Percentiles rank a stretch among this genome's conserved stretches.
These are phyloP conservation scores for Talaromyces sp. DNA, from an alignment of 2,329 filamentous ascomycete species.

Conservation along the genomic window DNA sequence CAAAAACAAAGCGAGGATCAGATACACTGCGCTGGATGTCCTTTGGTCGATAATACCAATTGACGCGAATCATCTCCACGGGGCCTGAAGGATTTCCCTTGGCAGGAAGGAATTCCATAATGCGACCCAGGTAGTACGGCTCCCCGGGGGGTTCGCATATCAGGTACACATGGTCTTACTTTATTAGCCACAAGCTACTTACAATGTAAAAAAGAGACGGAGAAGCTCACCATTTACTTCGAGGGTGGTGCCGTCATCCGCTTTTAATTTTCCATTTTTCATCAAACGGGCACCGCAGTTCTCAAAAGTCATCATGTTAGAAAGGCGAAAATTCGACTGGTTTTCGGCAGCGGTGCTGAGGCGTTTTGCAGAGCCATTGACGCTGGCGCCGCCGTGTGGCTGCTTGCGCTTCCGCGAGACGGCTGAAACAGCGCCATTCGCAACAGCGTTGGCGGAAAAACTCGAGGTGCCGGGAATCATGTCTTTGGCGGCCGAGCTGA, in stretches of 20 bases:
- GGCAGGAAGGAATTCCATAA: constrained; percentile 94
- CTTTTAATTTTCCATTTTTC: constrained; percentile 72
- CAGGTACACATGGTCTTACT: constrained; percentile 79
- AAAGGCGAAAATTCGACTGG: constrained; percentile 46
- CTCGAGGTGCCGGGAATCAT: constrained; percentile 56
- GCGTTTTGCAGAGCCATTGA: constrained; percentile 28
- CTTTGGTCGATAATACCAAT: constrained; percentile 97
- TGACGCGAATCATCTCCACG: constrained; percentile 84
- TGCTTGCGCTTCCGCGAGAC: constrained; percentile 84
- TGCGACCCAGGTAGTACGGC: constrained; percentile 93
- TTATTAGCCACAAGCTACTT: constrained; percentile 9
- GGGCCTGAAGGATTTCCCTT: constrained; percentile 68
- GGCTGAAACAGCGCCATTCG: constrained; percentile 39
- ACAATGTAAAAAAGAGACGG: constrained; percentile 10
- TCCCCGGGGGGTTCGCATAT: constrained; percentile 96
- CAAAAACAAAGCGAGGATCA: constrained; percentile 87
- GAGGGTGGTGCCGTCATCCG: constrained; percentile 85
- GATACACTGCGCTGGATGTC: constrained; percentile 90
- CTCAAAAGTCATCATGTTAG: constrained; percentile 87
- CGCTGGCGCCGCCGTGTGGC: constrained; percentile 38
- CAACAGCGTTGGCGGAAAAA: constrained; percentile 49
- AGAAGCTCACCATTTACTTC: constrained; percentile 72
- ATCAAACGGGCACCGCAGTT: constrained; percentile 65
- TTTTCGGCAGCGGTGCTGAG: constrained; percentile 27
- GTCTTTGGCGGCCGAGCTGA: constrained; percentile 35